These are phyloP conservation scores for Cutaneotrichosporon cutaneum DNA, from an alignment of 1,284 basidiomycete species.

Conservation along the genomic window DNA sequence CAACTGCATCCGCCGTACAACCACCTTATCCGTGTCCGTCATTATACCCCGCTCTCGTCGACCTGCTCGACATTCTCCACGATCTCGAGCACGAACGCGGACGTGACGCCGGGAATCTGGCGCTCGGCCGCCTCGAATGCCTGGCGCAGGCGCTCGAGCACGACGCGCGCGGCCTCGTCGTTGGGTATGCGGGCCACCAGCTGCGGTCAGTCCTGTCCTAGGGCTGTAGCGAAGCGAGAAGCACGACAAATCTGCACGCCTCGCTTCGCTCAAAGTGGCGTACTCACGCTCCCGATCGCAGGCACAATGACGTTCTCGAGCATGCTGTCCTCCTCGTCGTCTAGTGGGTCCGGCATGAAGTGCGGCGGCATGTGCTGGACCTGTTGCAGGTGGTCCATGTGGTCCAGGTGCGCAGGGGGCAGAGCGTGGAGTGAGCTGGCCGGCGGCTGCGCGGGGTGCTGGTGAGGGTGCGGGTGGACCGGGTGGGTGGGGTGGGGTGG, in stretches of 20 bases:
- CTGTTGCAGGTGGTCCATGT: constrained; percentile 23
- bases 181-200: constrained; percentile 84
- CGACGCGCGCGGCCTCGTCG: constrained; percentile 77
- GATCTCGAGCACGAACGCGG: constrained; percentile 56
- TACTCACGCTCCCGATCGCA: constrained; percentile 80
- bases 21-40: neutral
- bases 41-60: constrained; percentile 35
- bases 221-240: too few species aligned
- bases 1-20: neutral
- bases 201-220: constrained; percentile 53
- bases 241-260: neutral
- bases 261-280: neutral
- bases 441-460: neutral
- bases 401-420: constrained; percentile 14
- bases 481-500: neutral
- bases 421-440: neutral
- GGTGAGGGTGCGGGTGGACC: neutral
- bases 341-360: constrained; percentile 8
- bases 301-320: constrained; percentile 91
- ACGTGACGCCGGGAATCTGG: constrained; percentile 59
- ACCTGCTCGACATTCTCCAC: constrained; percentile 56
- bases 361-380: constrained; percentile 13
- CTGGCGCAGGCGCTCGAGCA: constrained; percentile 75
- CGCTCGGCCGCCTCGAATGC: constrained; percentile 90
- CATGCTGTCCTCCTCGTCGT: constrained; percentile 79